phyloP scores from a whole-genome alignment of 2,329 filamentous ascomycete genomes.

The Parasarocladium wereldwijsianum region DNA sequence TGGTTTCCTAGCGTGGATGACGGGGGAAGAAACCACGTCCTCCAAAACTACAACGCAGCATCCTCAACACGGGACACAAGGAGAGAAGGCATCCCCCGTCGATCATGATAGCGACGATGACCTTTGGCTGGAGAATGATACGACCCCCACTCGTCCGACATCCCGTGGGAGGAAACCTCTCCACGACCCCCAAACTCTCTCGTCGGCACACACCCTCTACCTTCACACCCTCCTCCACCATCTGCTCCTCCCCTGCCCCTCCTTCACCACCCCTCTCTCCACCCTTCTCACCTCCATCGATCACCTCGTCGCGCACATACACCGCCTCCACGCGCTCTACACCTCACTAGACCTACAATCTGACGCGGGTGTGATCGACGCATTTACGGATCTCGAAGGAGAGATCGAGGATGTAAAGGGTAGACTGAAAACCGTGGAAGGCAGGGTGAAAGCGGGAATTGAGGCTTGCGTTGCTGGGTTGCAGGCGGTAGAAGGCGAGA shows the following conservation, averaged over 20 bases:
- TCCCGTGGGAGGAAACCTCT: slow-evolving; percentile 10
- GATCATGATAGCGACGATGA: slow-evolving; percentile 11
- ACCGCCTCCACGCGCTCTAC: slow-evolving; percentile 64
- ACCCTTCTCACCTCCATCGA: slow-evolving; percentile 61
- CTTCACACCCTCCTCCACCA: slow-evolving; percentile 52
- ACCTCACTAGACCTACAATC: slow-evolving; percentile 65
- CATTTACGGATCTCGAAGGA: slow-evolving; percentile 52
- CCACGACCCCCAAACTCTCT: slow-evolving; percentile 75
- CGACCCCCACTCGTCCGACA: slow-evolving; percentile 10
- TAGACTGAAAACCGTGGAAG: slow-evolving; percentile 49
- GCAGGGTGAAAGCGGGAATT: slow-evolving; percentile 51
- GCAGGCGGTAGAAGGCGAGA: slow-evolving; percentile 30
- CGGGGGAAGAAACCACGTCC: no score
- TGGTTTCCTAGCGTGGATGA: slow-evolving; percentile 64
- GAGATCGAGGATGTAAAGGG: slow-evolving; percentile 57
- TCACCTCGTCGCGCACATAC: slow-evolving; percentile 62
- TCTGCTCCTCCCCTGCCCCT: slow-evolving; percentile 48
- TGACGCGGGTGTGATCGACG: slow-evolving; percentile 69
- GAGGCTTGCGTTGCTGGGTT: slow-evolving; percentile 48
- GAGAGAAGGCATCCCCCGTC: slow-evolving; percentile 5
- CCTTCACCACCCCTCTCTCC: slow-evolving; percentile 52
- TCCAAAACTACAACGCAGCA: no score
- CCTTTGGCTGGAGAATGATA: slow-evolving; percentile 16
- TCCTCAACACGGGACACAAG: slow-evolving; percentile 4
- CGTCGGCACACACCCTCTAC: slow-evolving; percentile 65